These are phyloP conservation scores for Styphnolobium japonicum DNA, from an alignment of 306 rosid species.

Conservation along the genomic window DNA sequence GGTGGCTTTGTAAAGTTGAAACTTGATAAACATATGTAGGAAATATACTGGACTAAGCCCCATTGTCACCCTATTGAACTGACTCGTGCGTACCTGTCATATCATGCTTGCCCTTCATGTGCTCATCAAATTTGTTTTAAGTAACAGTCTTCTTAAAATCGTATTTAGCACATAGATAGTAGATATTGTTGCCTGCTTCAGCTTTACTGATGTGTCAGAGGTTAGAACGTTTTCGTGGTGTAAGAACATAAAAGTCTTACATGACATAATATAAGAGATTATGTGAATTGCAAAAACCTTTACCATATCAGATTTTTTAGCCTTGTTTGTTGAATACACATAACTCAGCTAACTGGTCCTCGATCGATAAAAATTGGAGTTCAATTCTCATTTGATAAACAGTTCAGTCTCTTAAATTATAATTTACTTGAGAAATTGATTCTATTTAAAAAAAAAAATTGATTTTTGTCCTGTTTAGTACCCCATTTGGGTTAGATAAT, in stretches of 20 bases:
- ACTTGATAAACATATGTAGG: background rate
- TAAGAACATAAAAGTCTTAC: no score
- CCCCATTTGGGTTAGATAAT: background rate
- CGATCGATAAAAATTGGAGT: background rate
- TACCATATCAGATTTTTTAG: background rate
- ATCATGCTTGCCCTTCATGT: background rate
- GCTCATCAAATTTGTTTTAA: background rate
- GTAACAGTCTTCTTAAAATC: background rate
- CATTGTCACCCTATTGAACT: background rate
- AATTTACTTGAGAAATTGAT: background rate
- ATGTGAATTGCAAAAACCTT: background rate
- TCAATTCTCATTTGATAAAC: background rate
- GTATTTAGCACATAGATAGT: background rate
- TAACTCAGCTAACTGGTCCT: background rate
- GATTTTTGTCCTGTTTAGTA: background rate
- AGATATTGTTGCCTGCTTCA: background rate
- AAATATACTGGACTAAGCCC: background rate
- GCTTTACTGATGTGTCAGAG: background rate
- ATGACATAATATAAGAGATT: background rate
- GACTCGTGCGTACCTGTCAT: background rate
- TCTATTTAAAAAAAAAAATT: background rate
- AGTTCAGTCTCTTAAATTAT: background rate
- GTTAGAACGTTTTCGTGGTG: background rate
- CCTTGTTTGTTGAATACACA: background rate
- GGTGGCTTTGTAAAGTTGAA: conserved; percentile 19